Evolutionary conservation across 768 basidiomycete species (phyloP).

Genomic region (Antrodiella citrinella): DNA sequence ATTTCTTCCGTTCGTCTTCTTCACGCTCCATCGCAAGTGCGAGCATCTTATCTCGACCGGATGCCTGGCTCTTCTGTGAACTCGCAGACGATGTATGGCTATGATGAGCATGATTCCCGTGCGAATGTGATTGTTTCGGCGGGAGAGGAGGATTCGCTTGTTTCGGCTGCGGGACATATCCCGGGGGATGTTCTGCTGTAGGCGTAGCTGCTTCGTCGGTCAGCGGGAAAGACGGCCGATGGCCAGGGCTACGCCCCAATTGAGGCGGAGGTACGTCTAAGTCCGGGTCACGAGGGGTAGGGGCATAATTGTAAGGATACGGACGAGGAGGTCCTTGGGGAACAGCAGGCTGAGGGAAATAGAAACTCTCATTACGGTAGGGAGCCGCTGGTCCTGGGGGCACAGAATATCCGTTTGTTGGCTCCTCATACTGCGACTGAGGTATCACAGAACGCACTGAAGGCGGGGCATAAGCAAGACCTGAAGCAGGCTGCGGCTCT

Average conservation of each 20-base stretch:
- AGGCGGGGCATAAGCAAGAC: background rate
- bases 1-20: conserved; percentile 38
- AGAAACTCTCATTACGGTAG: too few relatives aligned
- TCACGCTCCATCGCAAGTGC: conserved; percentile 19
- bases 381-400: background rate
- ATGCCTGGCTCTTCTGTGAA: background rate
- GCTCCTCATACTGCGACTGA: too few relatives aligned
- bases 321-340: conserved; percentile 1
- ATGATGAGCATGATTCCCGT: background rate
- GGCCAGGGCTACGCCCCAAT: conserved; percentile 33
- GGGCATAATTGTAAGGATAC: conserved; percentile 12
- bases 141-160: background rate
- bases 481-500: background rate
- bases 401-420: background rate
- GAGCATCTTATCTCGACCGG: conserved; percentile 12
- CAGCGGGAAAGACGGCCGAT: conserved; percentile 46
- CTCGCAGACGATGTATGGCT: background rate
- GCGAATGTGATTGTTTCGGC: background rate
- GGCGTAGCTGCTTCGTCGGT: conserved; percentile 22
- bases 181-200: conserved; percentile 5
- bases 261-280: conserved; percentile 26
- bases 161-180: background rate
- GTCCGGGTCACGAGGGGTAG: conserved; percentile 9
- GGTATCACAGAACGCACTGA: background rate
- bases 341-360: conserved; percentile 7